Percentiles rank a stretch among this genome's conserved stretches.
phyloP scores from a whole-genome alignment of 495 filamentous ascomycete genomes.

The Xylaria acuta region DNA sequence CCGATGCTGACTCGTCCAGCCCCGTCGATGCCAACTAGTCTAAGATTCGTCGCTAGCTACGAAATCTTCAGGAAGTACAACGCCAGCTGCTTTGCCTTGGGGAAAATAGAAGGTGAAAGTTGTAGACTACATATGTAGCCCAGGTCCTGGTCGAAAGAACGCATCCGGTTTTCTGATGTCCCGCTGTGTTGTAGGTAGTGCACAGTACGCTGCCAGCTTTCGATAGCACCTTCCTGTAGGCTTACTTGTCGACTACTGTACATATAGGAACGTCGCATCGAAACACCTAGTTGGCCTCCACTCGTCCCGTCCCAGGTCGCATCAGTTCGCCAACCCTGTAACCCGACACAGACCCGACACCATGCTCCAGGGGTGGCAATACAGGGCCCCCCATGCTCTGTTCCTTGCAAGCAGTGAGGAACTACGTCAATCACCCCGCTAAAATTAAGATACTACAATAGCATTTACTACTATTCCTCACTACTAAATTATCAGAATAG shows the following conservation, averaged over 20 bases:
- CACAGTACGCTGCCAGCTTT: not conserved
- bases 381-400: slow-evolving; percentile 2
- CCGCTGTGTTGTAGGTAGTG: not conserved
- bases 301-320: not conserved
- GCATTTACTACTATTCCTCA: not conserved
- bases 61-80: not conserved
- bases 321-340: slow-evolving; percentile 5
- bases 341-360: not conserved
- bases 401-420: slow-evolving; percentile 2
- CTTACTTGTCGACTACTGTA: not conserved
- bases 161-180: not conserved
- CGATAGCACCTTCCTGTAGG: not conserved
- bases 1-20: slow-evolving; percentile 1
- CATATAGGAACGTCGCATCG: not conserved
- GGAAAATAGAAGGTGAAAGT: not conserved
- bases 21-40: not conserved
- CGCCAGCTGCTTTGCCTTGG: not conserved
- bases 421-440: slow-evolving; percentile 19
- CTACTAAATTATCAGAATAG: not conserved
- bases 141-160: not conserved
- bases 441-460: not conserved
- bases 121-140: not conserved
- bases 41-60: not conserved
- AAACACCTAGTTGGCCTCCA: not conserved
- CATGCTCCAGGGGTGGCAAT: not conserved